Evolutionary conservation across 768 basidiomycete genomes (phyloP), one percentile per base, ranked within the genome.

Genomic region (Dendrothele bispora): DNA sequence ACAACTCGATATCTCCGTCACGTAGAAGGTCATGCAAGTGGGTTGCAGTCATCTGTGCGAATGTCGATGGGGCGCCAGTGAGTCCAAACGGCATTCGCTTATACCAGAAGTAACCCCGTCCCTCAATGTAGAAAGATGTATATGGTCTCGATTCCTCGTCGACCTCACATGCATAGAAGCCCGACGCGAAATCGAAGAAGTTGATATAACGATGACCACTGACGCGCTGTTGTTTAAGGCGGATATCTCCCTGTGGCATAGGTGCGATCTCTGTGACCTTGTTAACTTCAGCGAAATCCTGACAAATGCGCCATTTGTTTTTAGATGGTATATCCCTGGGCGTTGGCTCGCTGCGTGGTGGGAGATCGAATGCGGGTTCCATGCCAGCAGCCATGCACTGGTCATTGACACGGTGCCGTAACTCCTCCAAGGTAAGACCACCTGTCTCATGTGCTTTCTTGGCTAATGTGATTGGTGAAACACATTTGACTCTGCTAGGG

Each of bases 141-240:
- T 65, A 68, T 0, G 58, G 62, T 14, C 47, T 20, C 0, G 41
- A 46, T n/a, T 57, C 55, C 12, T 51, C 39, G 1, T 40, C 53
- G 5, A 62, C 39, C n/a, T 37, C 35, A 25, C n/a, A n/a, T n/a
- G n/a, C n/a, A n/a, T n/a, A n/a, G n/a, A n/a, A n/a, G n/a, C n/a
- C n/a, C n/a, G n/a, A n/a, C n/a, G n/a, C n/a, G n/a, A n/a, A 69
- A 52, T 77, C 70, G 17, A 74, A 66, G 0, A 65, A 50, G 8
- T 50, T 57, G 0, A 68, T 35, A 51, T 62, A 77, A 0, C 63
- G 39, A 36, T 75, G 69, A 0, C 73, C 71, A 1, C 56, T 58
- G 0, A 75, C 51, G 0, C 54, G 7, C 34, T 64, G 59, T 43
- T 77, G 72, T 41, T 75, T 77, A 1, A 58, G 57, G 0, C 55